phyloP scores from a whole-genome alignment of 2,329 filamentous ascomycete genomes.

The Hypoxylon sp. region DNA sequence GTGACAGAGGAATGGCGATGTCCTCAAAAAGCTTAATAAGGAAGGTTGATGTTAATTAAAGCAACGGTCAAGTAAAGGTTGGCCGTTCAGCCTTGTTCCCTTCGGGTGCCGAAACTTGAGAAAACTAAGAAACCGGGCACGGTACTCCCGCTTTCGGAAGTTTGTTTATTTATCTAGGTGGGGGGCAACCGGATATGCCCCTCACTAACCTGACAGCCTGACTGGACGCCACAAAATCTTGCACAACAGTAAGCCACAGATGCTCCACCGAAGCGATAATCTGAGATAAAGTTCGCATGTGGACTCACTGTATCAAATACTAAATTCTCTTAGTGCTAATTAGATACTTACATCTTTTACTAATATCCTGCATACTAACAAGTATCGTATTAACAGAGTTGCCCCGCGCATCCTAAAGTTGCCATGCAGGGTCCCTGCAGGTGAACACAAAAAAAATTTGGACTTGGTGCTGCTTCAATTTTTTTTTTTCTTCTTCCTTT shows the following conservation, averaged over 20 bases:
- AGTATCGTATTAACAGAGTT: slow-evolving; percentile 28
- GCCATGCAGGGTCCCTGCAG: slow-evolving; percentile 40
- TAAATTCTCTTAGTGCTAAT: slow-evolving; percentile 12
- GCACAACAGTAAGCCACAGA: slow-evolving; percentile 14
- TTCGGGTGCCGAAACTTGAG: slow-evolving; percentile 37
- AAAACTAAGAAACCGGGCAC: slow-evolving; percentile 38
- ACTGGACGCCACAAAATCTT: slow-evolving; percentile 16
- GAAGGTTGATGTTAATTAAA: slow-evolving; percentile 40
- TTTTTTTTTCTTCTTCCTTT: slow-evolving; percentile 60
- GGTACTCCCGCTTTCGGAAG: slow-evolving; percentile 52
- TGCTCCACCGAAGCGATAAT: slow-evolving; percentile 18
- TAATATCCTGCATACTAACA: neutral
- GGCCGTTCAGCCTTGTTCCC: slow-evolving; percentile 47
- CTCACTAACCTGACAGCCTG: slow-evolving; percentile 27
- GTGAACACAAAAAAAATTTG: slow-evolving; percentile 42
- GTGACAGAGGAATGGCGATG: slow-evolving; percentile 41
- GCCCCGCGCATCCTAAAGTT: slow-evolving; percentile 43
- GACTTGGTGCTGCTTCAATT: slow-evolving; percentile 10
- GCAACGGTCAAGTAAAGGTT: slow-evolving; percentile 44
- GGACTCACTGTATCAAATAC: neutral
- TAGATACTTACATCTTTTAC: neutral
- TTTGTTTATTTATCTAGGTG: slow-evolving; percentile 58
- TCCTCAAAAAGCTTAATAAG: slow-evolving; percentile 26
- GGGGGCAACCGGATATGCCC: slow-evolving; percentile 42
- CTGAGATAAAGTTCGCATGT: slow-evolving; percentile 12